Evolutionary conservation across 208 protist genomes (phyloP).

Genomic region (Blechomonas ayalai): DNA sequence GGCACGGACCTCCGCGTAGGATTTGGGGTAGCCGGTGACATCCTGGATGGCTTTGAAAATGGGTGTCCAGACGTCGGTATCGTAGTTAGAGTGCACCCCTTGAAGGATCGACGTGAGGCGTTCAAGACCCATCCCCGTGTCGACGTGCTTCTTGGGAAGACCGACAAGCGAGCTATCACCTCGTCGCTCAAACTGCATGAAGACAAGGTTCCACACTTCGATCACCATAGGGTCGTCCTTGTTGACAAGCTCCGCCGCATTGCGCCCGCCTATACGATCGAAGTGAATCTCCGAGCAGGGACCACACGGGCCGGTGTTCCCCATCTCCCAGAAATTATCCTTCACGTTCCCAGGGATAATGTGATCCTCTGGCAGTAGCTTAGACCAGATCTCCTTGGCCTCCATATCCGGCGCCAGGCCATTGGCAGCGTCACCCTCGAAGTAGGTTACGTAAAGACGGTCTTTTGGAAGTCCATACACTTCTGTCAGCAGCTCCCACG

Average conservation of each 20-base stretch:
- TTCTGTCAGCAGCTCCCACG: constrained; percentile 96
- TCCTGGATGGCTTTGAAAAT: constrained; percentile 96
- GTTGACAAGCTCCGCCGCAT: constrained; percentile 96
- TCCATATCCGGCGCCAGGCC: constrained; percentile 91
- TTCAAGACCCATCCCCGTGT: constrained; percentile 99
- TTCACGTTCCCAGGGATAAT: constrained; percentile 92
- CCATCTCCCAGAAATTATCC: constrained; percentile 99
- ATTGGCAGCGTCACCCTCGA: constrained; percentile 90
- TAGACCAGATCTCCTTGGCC: constrained; percentile 90
- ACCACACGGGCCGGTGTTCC: constrained; percentile 97
- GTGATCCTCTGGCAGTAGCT: constrained; percentile 85
- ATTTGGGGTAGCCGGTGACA: constrained; percentile 77
- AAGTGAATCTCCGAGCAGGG: constrained; percentile 99
- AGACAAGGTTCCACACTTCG: constrained; percentile 99
- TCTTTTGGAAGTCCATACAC: constrained; percentile 92
- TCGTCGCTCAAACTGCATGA: constrained; percentile 98
- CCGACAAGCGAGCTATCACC: constrained; percentile 71
- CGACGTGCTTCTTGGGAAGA: constrained; percentile 93
- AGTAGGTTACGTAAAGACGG: constrained; percentile 99
- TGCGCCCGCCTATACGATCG: constrained; percentile 95
- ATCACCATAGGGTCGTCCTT: constrained; percentile 97
- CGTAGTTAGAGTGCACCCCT: constrained; percentile 97
- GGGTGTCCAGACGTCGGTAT: constrained; percentile 97
- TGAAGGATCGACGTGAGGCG: constrained; percentile 96
- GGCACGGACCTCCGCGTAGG: constrained; percentile 83